A percentile compares a stretch with the other conserved stretches of the same genome.
Evolutionary conservation across 2,329 filamentous ascomycete species (phyloP).

Genomic region (Fusarium multiceps): DNA sequence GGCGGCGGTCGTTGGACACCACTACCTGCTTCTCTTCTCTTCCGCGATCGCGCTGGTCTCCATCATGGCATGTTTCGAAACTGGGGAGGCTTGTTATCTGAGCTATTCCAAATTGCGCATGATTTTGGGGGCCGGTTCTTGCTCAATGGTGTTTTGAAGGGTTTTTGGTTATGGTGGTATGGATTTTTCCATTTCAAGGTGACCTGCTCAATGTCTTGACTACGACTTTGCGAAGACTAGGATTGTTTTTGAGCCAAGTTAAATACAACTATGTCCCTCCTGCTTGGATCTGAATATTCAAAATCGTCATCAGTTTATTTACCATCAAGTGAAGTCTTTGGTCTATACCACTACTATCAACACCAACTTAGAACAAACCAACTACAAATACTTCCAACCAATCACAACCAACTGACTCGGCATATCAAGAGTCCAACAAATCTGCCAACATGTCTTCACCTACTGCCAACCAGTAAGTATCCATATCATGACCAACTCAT

Average conservation of each 20-base stretch:
- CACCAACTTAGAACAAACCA: neutral
- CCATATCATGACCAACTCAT: neutral
- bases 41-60: conserved; percentile 8
- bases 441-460: conserved; percentile 26
- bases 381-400: neutral
- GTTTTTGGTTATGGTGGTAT: conserved; percentile 3
- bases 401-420: conserved; percentile 1
- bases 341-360: neutral
- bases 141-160: neutral
- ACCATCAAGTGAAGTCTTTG: neutral
- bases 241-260: neutral
- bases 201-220: conserved; percentile 7
- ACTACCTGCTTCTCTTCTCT: conserved; percentile 6
- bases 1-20: conserved; percentile 16
- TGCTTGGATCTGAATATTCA: neutral
- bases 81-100: conserved; percentile 1
- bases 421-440: neutral
- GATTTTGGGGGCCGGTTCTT: conserved; percentile 28
- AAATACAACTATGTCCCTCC: neutral
- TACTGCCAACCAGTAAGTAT: conserved; percentile 22
- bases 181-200: conserved; percentile 32
- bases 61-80: neutral
- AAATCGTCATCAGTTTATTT: conserved; percentile 4
- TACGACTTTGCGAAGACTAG: conserved; percentile 9
- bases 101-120: conserved; percentile 1